Evolutionary conservation across 1,284 basidiomycete species (phyloP).

Genomic region (Stygiomarasmius scandens): DNA sequence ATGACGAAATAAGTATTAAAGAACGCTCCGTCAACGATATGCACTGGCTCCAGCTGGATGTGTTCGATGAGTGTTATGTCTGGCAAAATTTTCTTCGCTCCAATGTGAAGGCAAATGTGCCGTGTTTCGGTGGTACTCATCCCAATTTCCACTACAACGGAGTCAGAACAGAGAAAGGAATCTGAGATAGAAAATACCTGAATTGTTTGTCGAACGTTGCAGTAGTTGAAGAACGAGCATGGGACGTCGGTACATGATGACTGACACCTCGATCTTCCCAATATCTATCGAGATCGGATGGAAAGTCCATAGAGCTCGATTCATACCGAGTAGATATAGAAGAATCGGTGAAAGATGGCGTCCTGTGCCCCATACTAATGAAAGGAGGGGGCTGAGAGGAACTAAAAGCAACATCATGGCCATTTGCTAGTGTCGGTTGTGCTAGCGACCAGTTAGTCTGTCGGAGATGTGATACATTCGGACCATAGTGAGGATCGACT

Average conservation of each 20-base stretch:
- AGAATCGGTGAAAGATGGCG: neutral
- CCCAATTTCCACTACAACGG: neutral
- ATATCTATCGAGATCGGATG: neutral
- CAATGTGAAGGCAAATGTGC: neutral
- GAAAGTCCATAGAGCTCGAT: neutral
- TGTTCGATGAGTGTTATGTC: neutral
- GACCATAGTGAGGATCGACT: neutral
- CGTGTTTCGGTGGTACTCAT: neutral
- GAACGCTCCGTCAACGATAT: neutral
- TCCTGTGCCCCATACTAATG: neutral
- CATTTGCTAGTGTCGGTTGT: neutral
- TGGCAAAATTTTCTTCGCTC: neutral
- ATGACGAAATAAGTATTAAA: too few species aligned
- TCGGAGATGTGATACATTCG: neutral
- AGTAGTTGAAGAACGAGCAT: conserved; percentile 2
- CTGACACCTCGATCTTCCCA: neutral
- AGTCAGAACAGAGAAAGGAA: neutral
- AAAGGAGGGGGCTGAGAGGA: conserved; percentile 2
- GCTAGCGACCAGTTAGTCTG: neutral
- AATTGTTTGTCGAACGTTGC: neutral
- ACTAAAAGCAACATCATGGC: neutral
- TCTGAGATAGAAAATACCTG: neutral
- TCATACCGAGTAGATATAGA: neutral
- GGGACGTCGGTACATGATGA: conserved; percentile 10
- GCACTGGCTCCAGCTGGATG: neutral